Conservation (phyloP, 164 flowering plant species). For the Liquidambar formosana region DNA sequence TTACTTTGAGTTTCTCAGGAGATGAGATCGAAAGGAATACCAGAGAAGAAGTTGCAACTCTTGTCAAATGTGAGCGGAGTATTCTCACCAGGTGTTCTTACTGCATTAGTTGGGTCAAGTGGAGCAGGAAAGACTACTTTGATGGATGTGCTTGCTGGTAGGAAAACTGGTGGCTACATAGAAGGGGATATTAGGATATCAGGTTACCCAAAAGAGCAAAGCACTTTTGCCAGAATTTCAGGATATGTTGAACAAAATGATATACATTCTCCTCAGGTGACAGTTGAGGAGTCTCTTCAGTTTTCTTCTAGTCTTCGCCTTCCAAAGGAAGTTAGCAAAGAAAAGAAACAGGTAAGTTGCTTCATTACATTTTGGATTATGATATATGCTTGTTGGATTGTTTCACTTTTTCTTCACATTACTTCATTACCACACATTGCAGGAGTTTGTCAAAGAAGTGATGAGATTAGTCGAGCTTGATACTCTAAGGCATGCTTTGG, state of each 20-base stretch:
- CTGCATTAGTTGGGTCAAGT: slow-evolving; percentile 95
- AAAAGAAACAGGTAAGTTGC: slow-evolving; percentile 49
- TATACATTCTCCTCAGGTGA: slow-evolving; percentile 95
- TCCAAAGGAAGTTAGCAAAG: slow-evolving; percentile 65
- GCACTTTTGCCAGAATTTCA: slow-evolving; percentile 91
- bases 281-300: slow-evolving; percentile 79
- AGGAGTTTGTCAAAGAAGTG: slow-evolving; percentile 93
- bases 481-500: slow-evolving; percentile 72
- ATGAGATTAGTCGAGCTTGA: slow-evolving; percentile 86
- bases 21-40: slow-evolving; percentile 62
- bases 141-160: slow-evolving; percentile 98
- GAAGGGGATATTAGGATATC: slow-evolving; percentile 94
- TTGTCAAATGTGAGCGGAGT: slow-evolving; percentile 79
- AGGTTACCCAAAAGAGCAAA: slow-evolving; percentile 82
- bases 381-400: neutral
- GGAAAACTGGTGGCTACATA: slow-evolving; percentile 93
- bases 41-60: slow-evolving; percentile 73
- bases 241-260: slow-evolving; percentile 97
- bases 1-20: slow-evolving; percentile 38
- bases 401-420: slow-evolving; percentile 1
- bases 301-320: slow-evolving; percentile 84
- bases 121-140: slow-evolving; percentile 97
- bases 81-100: slow-evolving; percentile 93
- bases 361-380: neutral
- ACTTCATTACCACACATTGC: slow-evolving; percentile 18